Conservation (phyloP, 2,329 filamentous ascomycete species). For the Emergomyces pasteurianus region DNA sequence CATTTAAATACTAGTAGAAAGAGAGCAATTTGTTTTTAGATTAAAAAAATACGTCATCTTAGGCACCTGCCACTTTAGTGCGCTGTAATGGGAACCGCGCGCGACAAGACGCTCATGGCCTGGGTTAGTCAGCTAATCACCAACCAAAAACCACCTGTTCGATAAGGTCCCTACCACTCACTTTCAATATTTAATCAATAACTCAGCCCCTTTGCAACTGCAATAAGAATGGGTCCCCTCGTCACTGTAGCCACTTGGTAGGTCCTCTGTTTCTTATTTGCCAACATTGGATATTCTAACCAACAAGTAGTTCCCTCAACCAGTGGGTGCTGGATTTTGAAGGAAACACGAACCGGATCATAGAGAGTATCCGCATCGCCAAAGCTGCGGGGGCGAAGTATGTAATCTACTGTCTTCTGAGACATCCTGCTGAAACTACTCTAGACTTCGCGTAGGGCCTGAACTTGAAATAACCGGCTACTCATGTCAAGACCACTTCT, state of each 20-base stretch:
- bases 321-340: constrained; percentile 44
- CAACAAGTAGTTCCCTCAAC: constrained; percentile 7
- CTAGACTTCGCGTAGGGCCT: constrained; percentile 42
- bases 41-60: too few species aligned
- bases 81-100: too few species aligned
- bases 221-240: too few species aligned
- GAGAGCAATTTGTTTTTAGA: too few species aligned
- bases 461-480: constrained; percentile 21
- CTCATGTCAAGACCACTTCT: constrained; percentile 11
- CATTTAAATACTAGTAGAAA: too few species aligned
- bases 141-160: too few species aligned
- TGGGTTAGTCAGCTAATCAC: too few species aligned
- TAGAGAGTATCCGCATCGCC: constrained; percentile 47
- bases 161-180: too few species aligned
- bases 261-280: background rate
- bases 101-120: too few species aligned
- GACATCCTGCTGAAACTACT: background rate
- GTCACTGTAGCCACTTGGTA: constrained; percentile 5
- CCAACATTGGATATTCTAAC: background rate
- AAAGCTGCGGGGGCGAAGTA: too few species aligned
- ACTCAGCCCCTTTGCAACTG: background rate
- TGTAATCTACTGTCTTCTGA: background rate
- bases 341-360: too few species aligned
- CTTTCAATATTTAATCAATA: background rate
- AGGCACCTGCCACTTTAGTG: too few species aligned